These are phyloP conservation scores for Ceratobasidium theobromae DNA, from an alignment of 1,284 basidiomycete species.

Conservation along the genomic window DNA sequence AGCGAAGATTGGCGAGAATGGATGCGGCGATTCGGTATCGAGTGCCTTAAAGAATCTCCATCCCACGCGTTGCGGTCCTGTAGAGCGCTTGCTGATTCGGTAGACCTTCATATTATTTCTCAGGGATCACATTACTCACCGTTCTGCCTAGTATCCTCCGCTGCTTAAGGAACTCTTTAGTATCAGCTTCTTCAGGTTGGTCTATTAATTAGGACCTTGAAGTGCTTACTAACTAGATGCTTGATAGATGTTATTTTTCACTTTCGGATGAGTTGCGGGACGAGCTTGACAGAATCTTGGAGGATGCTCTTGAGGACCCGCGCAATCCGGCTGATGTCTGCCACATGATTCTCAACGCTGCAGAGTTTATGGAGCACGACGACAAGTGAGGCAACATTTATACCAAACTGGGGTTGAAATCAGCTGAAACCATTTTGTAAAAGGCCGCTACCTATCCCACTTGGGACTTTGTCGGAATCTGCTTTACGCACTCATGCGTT, in stretches of 20 bases:
- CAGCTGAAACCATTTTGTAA: not conserved
- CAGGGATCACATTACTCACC: slow-evolving; percentile 45
- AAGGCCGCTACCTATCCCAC: slow-evolving; percentile 53
- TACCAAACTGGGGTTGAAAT: not conserved
- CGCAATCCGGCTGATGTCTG: slow-evolving; percentile 58
- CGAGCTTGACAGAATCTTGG: slow-evolving; percentile 56
- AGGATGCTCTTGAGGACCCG: slow-evolving; percentile 53
- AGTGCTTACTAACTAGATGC: not conserved
- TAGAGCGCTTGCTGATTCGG: slow-evolving; percentile 53
- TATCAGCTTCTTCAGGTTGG: slow-evolving; percentile 50
- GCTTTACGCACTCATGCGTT: slow-evolving; percentile 59
- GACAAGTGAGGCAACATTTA: slow-evolving; percentile 45
- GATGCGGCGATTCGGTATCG: slow-evolving; percentile 56
- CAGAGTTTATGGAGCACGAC: slow-evolving; percentile 66
- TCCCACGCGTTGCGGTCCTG: slow-evolving; percentile 61
- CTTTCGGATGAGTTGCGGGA: slow-evolving; percentile 42
- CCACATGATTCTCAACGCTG: slow-evolving; percentile 60
- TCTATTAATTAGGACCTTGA: not conserved
- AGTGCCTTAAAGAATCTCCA: slow-evolving; percentile 60
- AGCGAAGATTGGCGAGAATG: slow-evolving; percentile 60
- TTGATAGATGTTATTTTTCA: slow-evolving; percentile 11
- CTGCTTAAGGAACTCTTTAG: slow-evolving; percentile 60
- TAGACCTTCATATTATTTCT: slow-evolving; percentile 42
- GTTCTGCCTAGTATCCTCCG: slow-evolving; percentile 61
- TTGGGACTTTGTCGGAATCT: slow-evolving; percentile 55